Base-by-base conservation (phyloP, 306 rosid genomes). In the Crotalaria pallida region DNA sequence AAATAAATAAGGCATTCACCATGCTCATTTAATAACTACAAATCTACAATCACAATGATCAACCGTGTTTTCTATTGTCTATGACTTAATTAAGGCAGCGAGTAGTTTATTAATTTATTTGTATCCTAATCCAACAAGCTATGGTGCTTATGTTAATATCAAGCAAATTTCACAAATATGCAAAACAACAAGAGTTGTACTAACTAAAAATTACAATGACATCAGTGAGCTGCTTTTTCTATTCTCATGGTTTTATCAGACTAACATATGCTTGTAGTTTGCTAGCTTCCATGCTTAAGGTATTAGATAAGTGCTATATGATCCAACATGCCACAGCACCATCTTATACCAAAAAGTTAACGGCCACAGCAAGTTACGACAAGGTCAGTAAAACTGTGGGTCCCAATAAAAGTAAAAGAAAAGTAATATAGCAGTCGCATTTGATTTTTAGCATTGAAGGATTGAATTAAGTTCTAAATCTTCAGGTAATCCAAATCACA, bases 1-100 rank as follows among this genome's bases (percentile, higher is more conserved):
- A 67, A 67, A 67, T 50, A 49, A 67, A 50, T 19, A 67, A 49
- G 48, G 72, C 58, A 74, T 51, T 64, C 44, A 13, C 26, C 13
- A 11, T 1, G 56, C 44, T 23, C 55, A 52, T 13, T 34, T 12
- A 23, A 55, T 56, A 45, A 56, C 33, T 27, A 7, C 16, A 29
- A 19, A 45, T 41, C 33, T 27, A 7, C 16, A 29, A 19, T 43
- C 17, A 68, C 74, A 38, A 26, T 13, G 44, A 62, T 60, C 40
- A 64, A 40, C 52, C 27, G 31, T 10, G 24, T 63, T 62, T 27
- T 15, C 36, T 8, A 23, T 40, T 51, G 21, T 26, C 15, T 52
- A 63, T n/a, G 44, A 17, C 18, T 53, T 55, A n/a, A 6, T 38
- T 40, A 40, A 69, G 55, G 26, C 56, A 27, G 57, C 29, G 31